A percentile compares a stretch with the other conserved stretches of the same genome.
Conservation (phyloP, 2,329 filamentous ascomycete species). For the Cordyceps farinosa region DNA sequence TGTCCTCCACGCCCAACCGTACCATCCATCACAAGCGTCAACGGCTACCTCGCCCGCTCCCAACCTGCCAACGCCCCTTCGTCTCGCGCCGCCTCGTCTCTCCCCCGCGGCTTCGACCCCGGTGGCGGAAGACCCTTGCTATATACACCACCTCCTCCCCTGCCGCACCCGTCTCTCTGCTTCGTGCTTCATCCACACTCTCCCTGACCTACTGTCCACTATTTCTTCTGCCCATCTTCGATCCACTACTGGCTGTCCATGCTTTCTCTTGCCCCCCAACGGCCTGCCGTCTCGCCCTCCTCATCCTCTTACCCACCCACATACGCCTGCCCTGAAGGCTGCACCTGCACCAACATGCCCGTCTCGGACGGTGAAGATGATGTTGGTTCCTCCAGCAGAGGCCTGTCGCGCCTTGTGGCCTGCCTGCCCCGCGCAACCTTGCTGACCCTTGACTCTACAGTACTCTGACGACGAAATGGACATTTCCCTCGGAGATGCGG, state of each 20-base stretch:
- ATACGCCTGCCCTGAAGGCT: neutral
- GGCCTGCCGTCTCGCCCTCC: constrained; percentile 4
- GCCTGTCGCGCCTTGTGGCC: neutral
- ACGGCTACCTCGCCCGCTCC: constrained; percentile 25
- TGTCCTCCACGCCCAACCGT: constrained; percentile 4
- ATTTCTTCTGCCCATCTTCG: neutral
- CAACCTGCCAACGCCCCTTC: neutral
- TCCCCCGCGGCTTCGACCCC: constrained; percentile 13
- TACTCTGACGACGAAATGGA: constrained; percentile 40
- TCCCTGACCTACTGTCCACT: neutral
- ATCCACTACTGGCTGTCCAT: neutral
- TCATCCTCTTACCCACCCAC: neutral
- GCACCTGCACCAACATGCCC: constrained; percentile 8
- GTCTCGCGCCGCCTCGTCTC: constrained; percentile 1
- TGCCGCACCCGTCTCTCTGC: constrained; percentile 1
- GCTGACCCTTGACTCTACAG: neutral
- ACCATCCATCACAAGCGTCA: constrained; percentile 17
- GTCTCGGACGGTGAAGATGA: constrained; percentile 7
- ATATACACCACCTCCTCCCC: constrained; percentile 11
- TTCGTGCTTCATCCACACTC: neutral
- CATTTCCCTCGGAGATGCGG: constrained; percentile 64
- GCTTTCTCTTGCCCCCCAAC: constrained; percentile 10
- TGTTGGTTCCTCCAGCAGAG: constrained; percentile 10
- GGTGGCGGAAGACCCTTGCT: constrained; percentile 15
- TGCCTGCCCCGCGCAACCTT: neutral